Conservation (phyloP, 805 yeast species). For the Candida arabinofermentans region DNA sequence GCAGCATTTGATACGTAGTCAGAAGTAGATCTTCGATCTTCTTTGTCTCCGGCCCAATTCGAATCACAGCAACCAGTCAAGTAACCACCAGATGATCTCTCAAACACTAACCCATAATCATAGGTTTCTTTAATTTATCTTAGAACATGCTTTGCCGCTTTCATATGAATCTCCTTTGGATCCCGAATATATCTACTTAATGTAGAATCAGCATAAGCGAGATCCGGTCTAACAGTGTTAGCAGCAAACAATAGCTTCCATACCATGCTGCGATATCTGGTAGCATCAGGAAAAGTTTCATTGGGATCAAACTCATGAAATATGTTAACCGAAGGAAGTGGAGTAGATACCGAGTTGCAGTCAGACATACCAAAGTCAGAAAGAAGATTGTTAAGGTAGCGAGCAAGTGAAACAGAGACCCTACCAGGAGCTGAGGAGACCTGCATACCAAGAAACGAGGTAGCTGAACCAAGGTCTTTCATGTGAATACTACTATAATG, state of each 20-base stretch:
- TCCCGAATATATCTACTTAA: not conserved
- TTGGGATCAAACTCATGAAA: too few relatives aligned
- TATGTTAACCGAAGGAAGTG: too few relatives aligned
- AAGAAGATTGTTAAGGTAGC: not conserved
- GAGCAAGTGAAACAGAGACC: too few relatives aligned
- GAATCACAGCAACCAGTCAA: slow-evolving; percentile 14
- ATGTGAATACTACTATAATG: not conserved
- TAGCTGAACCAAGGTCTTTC: slow-evolving; percentile 4
- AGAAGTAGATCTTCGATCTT: slow-evolving; percentile 9
- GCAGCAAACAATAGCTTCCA: slow-evolving; percentile 10
- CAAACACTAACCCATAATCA: too few relatives aligned
- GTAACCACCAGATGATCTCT: too few relatives aligned
- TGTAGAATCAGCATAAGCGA: not conserved
- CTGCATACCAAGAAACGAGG: slow-evolving; percentile 4
- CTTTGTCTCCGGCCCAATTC: slow-evolving; percentile 9
- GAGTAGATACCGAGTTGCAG: too few relatives aligned
- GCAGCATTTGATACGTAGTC: slow-evolving; percentile 9
- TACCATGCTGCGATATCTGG: slow-evolving; percentile 10
- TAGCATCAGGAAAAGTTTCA: too few relatives aligned
- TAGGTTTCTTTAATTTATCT: slow-evolving; percentile 15
- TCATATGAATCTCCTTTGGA: slow-evolving; percentile 3
- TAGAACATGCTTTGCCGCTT: slow-evolving; percentile 8
- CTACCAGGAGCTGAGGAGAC: not conserved
- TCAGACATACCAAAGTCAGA: not conserved
- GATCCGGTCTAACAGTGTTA: slow-evolving; percentile 1